A percentile compares a stretch with the other conserved stretches of the same genome.
These are phyloP conservation scores for Trichocomaceae sp. DNA, from an alignment of 2,329 filamentous ascomycete genomes.

Conservation along the genomic window DNA sequence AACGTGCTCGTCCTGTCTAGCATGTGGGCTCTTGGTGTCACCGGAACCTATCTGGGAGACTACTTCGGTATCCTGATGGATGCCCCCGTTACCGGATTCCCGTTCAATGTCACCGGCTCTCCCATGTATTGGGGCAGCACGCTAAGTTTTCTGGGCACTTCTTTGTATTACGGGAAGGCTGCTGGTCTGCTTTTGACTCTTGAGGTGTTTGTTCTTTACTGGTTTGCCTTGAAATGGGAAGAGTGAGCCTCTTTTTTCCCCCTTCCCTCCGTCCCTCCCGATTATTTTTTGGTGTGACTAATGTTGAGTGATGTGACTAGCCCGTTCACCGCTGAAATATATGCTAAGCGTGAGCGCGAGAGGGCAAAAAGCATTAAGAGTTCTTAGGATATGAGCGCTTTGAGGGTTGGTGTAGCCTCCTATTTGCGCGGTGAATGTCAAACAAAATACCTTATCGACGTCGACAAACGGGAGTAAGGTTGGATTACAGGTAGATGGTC, in stretches of 20 bases:
- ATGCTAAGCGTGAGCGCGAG: slow-evolving; percentile 60
- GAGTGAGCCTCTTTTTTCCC: slow-evolving; percentile 52
- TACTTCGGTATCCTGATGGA: slow-evolving; percentile 99
- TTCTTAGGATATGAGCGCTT: slow-evolving; percentile 21
- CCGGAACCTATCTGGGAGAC: slow-evolving; percentile 92
- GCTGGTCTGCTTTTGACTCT: slow-evolving; percentile 72
- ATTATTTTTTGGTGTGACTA: background rate
- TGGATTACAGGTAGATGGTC: background rate
- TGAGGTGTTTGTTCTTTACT: slow-evolving; percentile 71
- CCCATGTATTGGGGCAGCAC: slow-evolving; percentile 98
- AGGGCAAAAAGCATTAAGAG: slow-evolving; percentile 34
- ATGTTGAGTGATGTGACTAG: slow-evolving; percentile 23
- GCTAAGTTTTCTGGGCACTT: slow-evolving; percentile 82
- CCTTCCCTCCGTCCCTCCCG: background rate
- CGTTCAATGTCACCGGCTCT: slow-evolving; percentile 82
- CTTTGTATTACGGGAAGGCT: slow-evolving; percentile 77
- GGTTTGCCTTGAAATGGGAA: slow-evolving; percentile 75
- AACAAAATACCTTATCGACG: background rate
- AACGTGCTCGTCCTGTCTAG: slow-evolving; percentile 82
- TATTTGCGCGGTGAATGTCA: background rate
- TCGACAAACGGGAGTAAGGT: background rate
- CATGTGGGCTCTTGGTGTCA: slow-evolving; percentile 88
- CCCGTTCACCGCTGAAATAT: slow-evolving; percentile 89
- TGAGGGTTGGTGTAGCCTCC: background rate
- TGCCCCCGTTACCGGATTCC: slow-evolving; percentile 85